Conservation (phyloP, 2,329 filamentous ascomycete genomes). For the Hymenoscyphus linearis region DNA sequence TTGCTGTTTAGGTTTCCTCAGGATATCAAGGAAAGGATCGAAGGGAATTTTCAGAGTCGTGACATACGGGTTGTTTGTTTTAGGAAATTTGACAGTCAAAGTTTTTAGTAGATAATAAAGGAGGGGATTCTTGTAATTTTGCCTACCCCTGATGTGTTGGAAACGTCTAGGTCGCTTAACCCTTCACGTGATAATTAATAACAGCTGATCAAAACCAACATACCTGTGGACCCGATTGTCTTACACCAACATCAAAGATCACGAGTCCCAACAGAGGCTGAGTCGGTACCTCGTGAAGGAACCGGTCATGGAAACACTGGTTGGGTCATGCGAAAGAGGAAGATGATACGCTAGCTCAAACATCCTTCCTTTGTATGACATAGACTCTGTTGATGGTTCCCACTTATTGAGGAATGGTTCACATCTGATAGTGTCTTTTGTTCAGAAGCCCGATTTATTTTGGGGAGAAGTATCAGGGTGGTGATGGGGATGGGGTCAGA, state of each 20-base stretch:
- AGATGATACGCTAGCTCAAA: background rate
- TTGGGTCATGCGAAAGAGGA: background rate
- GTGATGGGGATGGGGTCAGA: too few relatives aligned
- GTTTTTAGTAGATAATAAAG: too few relatives aligned
- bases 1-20: background rate
- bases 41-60: too few relatives aligned
- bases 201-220: background rate
- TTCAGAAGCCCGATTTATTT: too few relatives aligned
- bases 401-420: background rate
- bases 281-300: background rate
- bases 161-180: background rate
- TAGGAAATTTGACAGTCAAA: too few relatives aligned
- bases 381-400: background rate
- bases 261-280: constrained; percentile 1
- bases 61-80: too few relatives aligned
- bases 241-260: background rate
- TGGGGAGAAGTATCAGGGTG: background rate
- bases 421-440: background rate
- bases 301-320: background rate
- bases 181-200: background rate
- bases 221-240: background rate
- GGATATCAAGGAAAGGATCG: background rate
- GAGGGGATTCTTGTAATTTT: too few relatives aligned
- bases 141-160: background rate
- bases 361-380: background rate